Evolutionary conservation across 2,329 filamentous ascomycete genomes (phyloP).

Genomic region (Pseudogymnoascus sp.): DNA sequence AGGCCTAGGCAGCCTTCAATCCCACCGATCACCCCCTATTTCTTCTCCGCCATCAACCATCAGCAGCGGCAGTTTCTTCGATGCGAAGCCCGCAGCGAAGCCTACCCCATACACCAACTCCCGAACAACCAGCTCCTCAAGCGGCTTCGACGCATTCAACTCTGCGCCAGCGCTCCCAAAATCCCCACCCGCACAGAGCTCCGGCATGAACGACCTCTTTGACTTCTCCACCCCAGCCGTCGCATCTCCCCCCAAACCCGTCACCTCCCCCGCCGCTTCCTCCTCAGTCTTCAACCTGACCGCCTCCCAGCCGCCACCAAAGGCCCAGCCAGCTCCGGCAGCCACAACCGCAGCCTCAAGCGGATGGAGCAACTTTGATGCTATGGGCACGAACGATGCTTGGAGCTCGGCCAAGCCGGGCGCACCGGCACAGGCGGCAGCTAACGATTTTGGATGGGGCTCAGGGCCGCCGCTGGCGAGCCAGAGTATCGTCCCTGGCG

Average conservation of each 20-base stretch:
- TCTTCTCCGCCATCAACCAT: conserved; percentile 39
- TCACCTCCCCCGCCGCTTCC: conserved; percentile 30
- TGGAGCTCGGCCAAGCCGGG: conserved; percentile 51
- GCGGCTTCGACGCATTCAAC: conserved; percentile 56
- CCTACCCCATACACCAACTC: conserved; percentile 36
- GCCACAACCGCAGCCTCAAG: conserved; percentile 23
- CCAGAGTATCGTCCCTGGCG: conserved; percentile 53
- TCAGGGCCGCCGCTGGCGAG: conserved; percentile 42
- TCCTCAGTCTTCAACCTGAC: conserved; percentile 79
- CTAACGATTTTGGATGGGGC: conserved; percentile 58
- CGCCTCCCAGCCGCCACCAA: conserved; percentile 30
- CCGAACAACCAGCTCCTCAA: conserved; percentile 45
- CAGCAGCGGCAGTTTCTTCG: conserved; percentile 73
- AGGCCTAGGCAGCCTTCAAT: conserved; percentile 34
- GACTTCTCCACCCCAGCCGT: conserved; percentile 55
- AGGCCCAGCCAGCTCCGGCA: conserved; percentile 33
- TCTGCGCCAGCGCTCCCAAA: conserved; percentile 29
- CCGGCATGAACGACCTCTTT: conserved; percentile 71
- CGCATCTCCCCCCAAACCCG: conserved; percentile 32
- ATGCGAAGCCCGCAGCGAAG: conserved; percentile 48
- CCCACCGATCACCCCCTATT: conserved; percentile 33
- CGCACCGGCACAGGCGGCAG: conserved; percentile 30
- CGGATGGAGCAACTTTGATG: conserved; percentile 49
- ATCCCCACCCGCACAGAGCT: conserved; percentile 36
- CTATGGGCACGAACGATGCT: conserved; percentile 76